A percentile compares a stretch with the other conserved stretches of the same genome.
phyloP scores from a whole-genome alignment of 1,284 basidiomycete genomes.

The Exobasidium cylindrosporum region DNA sequence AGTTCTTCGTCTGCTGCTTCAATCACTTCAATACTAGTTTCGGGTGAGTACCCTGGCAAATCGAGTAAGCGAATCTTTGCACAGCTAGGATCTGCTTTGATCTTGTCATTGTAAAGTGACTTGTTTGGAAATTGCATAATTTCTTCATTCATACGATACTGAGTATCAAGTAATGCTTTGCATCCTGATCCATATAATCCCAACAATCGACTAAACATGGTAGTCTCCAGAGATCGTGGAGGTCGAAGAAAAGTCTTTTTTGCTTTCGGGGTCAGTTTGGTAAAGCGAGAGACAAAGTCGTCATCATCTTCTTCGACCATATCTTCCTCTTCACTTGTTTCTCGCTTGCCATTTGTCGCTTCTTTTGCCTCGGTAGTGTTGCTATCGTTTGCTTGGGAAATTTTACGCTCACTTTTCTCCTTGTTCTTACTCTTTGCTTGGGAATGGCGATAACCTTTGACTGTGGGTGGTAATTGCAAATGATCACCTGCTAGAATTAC shows the following conservation, averaged over 20 bases:
- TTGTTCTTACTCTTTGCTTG: conserved; percentile 13
- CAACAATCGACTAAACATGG: conserved; percentile 86
- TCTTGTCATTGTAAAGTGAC: conserved; percentile 72
- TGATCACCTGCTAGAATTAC: conserved; percentile 57
- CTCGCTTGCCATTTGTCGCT: conserved; percentile 6
- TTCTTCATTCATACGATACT: conserved; percentile 72
- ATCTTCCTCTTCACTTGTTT: conserved; percentile 14
- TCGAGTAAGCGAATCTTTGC: conserved; percentile 67
- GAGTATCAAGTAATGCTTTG: conserved; percentile 74
- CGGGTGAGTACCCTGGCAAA: conserved; percentile 54
- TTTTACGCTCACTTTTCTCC: conserved; percentile 13
- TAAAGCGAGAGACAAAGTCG: not conserved
- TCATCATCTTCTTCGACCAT: conserved; percentile 1
- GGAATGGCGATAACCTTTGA: conserved; percentile 56
- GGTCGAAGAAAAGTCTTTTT: conserved; percentile 59
- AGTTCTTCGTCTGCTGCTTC: conserved; percentile 64
- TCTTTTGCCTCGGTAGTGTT: conserved; percentile 10
- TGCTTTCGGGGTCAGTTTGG: not conserved
- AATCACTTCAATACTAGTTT: conserved; percentile 60
- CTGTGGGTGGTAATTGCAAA: conserved; percentile 76
- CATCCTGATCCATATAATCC: conserved; percentile 76
- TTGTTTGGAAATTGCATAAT: conserved; percentile 85
- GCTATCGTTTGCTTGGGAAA: not conserved
- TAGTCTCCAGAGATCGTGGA: conserved; percentile 76
- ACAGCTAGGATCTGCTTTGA: conserved; percentile 64